Conservation (phyloP, 2,329 filamentous ascomycete species). For the Fusarium tjaetaba region DNA sequence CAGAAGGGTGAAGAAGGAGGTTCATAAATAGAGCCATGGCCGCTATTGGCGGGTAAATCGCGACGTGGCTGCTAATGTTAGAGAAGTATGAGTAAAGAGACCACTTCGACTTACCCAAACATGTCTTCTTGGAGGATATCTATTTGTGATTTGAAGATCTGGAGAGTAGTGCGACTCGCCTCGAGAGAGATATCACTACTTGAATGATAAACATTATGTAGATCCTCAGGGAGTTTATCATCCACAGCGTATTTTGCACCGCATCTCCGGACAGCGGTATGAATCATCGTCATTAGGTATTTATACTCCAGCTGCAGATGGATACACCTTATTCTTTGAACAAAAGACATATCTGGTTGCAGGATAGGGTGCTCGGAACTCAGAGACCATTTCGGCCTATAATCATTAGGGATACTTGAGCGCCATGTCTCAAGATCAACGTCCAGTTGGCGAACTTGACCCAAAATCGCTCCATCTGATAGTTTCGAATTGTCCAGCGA, state of each 20-base stretch:
- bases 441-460: background rate
- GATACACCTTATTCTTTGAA: background rate
- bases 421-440: conserved; percentile 2
- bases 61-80: background rate
- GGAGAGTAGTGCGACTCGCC: background rate
- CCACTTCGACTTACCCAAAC: background rate
- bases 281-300: background rate
- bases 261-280: background rate
- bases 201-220: conserved; percentile 1
- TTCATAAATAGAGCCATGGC: background rate
- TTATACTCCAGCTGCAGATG: background rate
- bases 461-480: background rate
- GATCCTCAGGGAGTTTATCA: background rate
- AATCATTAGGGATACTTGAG: background rate
- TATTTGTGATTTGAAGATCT: background rate
- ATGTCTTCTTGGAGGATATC: background rate
- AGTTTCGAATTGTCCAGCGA: background rate
- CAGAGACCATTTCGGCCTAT: background rate
- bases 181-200: background rate
- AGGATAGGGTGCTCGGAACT: background rate
- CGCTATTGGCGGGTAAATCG: background rate
- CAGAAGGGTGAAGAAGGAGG: background rate
- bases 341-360: background rate
- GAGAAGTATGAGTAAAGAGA: fast-evolving
- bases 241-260: background rate